A percentile compares a stretch with the other conserved stretches of the same genome.
Conservation (phyloP, 768 basidiomycete species). For the Suillus subalutaceus region DNA sequence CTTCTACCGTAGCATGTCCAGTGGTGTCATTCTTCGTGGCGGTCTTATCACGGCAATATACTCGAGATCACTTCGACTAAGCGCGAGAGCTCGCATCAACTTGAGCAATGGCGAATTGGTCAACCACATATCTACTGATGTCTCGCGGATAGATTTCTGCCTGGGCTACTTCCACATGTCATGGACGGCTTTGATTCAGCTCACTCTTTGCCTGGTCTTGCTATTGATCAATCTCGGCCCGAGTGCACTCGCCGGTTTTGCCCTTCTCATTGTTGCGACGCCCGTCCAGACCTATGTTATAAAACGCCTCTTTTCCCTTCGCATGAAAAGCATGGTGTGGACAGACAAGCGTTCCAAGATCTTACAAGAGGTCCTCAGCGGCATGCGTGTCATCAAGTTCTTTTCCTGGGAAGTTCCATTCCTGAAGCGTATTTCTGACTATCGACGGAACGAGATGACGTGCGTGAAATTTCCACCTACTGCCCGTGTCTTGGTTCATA, state of each 20-base stretch:
- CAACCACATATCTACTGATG: conserved; percentile 92
- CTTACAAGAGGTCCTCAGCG: conserved; percentile 85
- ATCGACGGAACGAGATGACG: conserved; percentile 72
- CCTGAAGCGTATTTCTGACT: conserved; percentile 68
- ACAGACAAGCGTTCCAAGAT: conserved; percentile 90
- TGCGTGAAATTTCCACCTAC: conserved; percentile 32
- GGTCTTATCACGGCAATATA: conserved; percentile 91
- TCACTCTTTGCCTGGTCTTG: conserved; percentile 77
- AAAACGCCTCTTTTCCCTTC: conserved; percentile 60
- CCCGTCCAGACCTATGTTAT: conserved; percentile 76
- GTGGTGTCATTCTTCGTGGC: conserved; percentile 80
- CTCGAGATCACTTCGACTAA: conserved; percentile 72
- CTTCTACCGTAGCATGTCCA: conserved; percentile 73
- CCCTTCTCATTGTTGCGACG: conserved; percentile 67
- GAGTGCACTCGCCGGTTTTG: conserved; percentile 56
- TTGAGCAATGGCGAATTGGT: conserved; percentile 89
- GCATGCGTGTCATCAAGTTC: conserved; percentile 92
- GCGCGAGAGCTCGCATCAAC: conserved; percentile 75
- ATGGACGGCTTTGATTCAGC: conserved; percentile 78
- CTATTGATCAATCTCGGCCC: conserved; percentile 74
- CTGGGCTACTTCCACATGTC: conserved; percentile 80
- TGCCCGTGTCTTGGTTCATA: conserved; percentile 6
- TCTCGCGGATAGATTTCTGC: conserved; percentile 90
- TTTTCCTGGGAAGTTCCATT: conserved; percentile 90
- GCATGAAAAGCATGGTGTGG: conserved; percentile 81